Percentiles rank a stretch among this genome's conserved stretches.
phyloP scores from a whole-genome alignment of 1,284 basidiomycete species.

The Marasmius fiardii region DNA sequence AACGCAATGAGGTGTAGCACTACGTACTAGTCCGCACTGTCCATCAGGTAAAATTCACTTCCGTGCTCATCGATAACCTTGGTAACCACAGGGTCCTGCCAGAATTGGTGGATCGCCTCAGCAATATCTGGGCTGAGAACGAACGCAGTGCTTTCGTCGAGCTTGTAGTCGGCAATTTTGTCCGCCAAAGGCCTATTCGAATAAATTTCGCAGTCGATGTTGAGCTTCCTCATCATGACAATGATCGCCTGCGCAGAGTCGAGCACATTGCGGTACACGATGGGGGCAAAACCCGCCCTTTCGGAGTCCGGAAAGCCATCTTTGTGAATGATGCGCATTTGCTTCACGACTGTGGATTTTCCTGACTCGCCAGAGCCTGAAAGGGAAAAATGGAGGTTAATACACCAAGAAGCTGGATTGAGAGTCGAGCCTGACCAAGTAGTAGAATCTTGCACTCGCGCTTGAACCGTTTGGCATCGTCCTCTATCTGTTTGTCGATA shows the following conservation, averaged over 20 bases:
- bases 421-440: conserved; percentile 2
- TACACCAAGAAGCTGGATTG: background rate
- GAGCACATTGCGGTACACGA: conserved; percentile 72
- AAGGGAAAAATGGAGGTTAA: background rate
- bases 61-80: conserved; percentile 80
- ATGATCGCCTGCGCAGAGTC: conserved; percentile 73
- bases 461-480: conserved; percentile 9
- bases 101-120: conserved; percentile 76
- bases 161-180: conserved; percentile 55
- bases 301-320: conserved; percentile 77
- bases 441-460: conserved; percentile 7
- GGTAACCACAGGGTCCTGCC: conserved; percentile 89
- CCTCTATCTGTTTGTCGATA: conserved; percentile 8
- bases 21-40: conserved; percentile 42
- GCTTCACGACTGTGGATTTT: conserved; percentile 86
- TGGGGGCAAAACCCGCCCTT: conserved; percentile 63
- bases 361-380: conserved; percentile 52
- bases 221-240: conserved; percentile 73
- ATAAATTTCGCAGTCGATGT: conserved; percentile 65
- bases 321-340: conserved; percentile 93
- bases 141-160: conserved; percentile 29
- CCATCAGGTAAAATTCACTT: conserved; percentile 35
- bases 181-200: conserved; percentile 66
- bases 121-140: conserved; percentile 69
- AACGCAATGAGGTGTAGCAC: conserved; percentile 2